These are phyloP conservation scores for Vaccinium vitisidaea DNA, from an alignment of 148 eudicot species.

Conservation along the genomic window DNA sequence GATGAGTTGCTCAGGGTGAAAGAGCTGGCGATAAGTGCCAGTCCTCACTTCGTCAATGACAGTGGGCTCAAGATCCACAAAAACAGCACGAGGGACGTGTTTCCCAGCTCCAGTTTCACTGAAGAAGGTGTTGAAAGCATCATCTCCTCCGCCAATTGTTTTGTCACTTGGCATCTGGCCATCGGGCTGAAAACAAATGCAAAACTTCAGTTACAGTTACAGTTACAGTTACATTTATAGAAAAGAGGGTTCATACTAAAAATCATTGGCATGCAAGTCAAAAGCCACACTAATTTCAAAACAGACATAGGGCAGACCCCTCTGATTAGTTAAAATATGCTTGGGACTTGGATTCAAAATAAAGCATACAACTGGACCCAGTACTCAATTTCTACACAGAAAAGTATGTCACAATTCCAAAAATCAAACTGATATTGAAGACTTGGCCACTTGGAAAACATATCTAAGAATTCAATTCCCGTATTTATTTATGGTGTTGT, in stretches of 20 bases:
- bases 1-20: slow-evolving; percentile 13
- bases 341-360: not conserved
- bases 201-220: not conserved
- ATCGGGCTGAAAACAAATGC: slow-evolving; percentile 30
- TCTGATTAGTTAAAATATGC: not conserved
- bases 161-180: slow-evolving; percentile 43
- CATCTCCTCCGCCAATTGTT: slow-evolving; percentile 39
- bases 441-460: no score
- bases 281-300: not conserved
- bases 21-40: slow-evolving; percentile 12
- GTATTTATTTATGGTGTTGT: no score
- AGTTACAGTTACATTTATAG: not conserved
- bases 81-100: slow-evolving; percentile 19
- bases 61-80: slow-evolving; percentile 13
- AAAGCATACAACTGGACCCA: not conserved
- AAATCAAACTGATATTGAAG: no score
- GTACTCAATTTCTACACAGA: no score
- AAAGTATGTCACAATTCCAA: no score
- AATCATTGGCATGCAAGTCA: not conserved
- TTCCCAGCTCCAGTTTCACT: slow-evolving; percentile 44
- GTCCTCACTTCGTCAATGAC: slow-evolving; percentile 10
- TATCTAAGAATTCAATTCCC: no score
- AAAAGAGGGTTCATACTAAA: not conserved
- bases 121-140: slow-evolving; percentile 49
- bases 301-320: not conserved